These are phyloP conservation scores for Sphaceloma murrayae DNA, from an alignment of 2,329 filamentous ascomycete species.

Conservation along the genomic window DNA sequence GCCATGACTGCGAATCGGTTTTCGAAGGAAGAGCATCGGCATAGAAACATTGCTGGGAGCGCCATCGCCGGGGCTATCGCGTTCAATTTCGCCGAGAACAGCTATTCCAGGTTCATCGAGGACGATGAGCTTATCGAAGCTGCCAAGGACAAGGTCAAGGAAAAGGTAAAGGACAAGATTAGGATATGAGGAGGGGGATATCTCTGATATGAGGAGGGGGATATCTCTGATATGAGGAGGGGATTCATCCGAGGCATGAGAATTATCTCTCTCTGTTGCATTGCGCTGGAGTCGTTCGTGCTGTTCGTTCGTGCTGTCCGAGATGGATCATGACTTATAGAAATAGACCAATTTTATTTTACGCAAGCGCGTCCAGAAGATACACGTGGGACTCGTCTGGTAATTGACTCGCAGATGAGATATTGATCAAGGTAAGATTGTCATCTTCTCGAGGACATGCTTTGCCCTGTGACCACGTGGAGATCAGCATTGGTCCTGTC, in stretches of 20 bases:
- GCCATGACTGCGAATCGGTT: slow-evolving; percentile 21
- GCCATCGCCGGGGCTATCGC: slow-evolving; percentile 20
- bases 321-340: no score
- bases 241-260: background rate
- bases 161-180: slow-evolving; percentile 15
- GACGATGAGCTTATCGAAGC: slow-evolving; percentile 16
- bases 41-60: slow-evolving; percentile 19
- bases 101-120: slow-evolving; percentile 20
- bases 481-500: slow-evolving; percentile 3
- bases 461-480: slow-evolving; percentile 9
- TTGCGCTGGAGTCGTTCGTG: no score
- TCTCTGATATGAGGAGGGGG: background rate
- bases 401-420: background rate
- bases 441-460: no score
- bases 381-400: background rate
- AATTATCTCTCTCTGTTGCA: no score
- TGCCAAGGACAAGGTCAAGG: slow-evolving; percentile 16
- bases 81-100: slow-evolving; percentile 22
- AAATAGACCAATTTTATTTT: no score
- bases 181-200: slow-evolving; percentile 8
- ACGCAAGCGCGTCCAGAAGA: no score
- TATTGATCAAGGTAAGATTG: background rate
- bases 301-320: no score
- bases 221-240: background rate
- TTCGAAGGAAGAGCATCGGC: slow-evolving; percentile 13